Base-by-base conservation (phyloP, 176 grass and related monocot species). In the Secale cereale region DNA sequence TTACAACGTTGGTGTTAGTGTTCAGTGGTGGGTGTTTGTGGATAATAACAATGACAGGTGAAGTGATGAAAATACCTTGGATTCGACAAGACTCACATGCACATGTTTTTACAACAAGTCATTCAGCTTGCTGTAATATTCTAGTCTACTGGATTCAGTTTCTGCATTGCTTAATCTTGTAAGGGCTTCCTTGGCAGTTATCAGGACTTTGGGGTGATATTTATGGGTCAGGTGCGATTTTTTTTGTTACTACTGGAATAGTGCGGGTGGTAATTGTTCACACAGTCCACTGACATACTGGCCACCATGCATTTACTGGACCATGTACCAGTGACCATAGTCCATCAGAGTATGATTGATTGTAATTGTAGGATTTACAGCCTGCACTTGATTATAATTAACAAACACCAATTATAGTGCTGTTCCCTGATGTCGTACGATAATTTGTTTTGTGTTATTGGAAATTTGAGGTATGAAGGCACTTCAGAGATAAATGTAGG, bases 371-470 rank as follows among this genome's bases (percentile, higher is more conserved):
- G 7, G 7, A 63, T 43, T 37, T 59, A 54, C 65, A 72, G 28
- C n/a, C 52, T 65, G 39, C 33, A 80, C 6, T 13, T 76, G 26
- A 46, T 81, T 84, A 30, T 71, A 82, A 8, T 61, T 39, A 64
- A 25, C 36, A 78, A 63, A 43, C 15, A 78, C 27, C 22, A 78
- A 54, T n/a, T 33, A 73, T 78, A 45, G 26, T 79, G 67, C 33
- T 74, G 63, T 72, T 74, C 39, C 16, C 17, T 84, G 20, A 77
- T 82, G 5, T 57, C 76, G 31, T 79, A 54, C 25, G 25, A 41
- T 84, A 39, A 23, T 66, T 65, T 88, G 66, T 41, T 71, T 61
- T 56, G 29, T 73, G 37, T 70, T 66, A 30, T 33, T 74, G 12
- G 23, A 79, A 74, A 80, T 65, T 74, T 64, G 20, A 22, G 30